Percentiles rank a stretch among this genome's conserved stretches.
phyloP scores from a whole-genome alignment of 768 basidiomycete species.

The Panellus pusillus region DNA sequence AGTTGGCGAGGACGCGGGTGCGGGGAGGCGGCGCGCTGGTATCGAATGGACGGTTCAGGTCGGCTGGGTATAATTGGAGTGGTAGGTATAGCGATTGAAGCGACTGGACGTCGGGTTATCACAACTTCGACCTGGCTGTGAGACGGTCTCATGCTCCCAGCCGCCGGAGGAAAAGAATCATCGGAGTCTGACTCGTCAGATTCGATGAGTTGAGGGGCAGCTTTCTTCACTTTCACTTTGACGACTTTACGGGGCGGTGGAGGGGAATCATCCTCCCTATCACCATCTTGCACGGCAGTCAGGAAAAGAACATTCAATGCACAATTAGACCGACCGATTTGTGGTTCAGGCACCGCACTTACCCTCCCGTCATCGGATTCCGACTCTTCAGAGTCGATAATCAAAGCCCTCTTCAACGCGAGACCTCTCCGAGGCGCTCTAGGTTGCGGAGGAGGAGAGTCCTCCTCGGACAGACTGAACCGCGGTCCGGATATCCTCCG shows the following conservation, averaged over 20 bases:
- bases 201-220: neutral
- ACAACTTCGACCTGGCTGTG: constrained; percentile 12
- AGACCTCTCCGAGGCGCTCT: constrained; percentile 30
- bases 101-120: neutral
- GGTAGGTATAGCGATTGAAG: neutral
- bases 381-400: constrained; percentile 46
- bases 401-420: constrained; percentile 26
- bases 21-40: constrained; percentile 31
- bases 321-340: too few relatives aligned
- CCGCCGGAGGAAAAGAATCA: constrained; percentile 13
- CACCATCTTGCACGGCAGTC: too few relatives aligned
- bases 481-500: constrained; percentile 53
- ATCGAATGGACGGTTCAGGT: constrained; percentile 13
- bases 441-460: constrained; percentile 25
- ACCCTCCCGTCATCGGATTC: constrained; percentile 30
- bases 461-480: constrained; percentile 33
- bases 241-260: too few relatives aligned
- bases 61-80: neutral
- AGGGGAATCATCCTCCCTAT: too few relatives aligned
- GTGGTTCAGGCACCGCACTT: too few relatives aligned
- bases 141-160: neutral
- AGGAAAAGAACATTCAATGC: too few relatives aligned
- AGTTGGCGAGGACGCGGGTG: constrained; percentile 56
- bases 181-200: constrained; percentile 10
- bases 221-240: constrained; percentile 1